Base-by-base conservation (phyloP, 2,329 filamentous ascomycete species). In the Colletotrichum spaethianum region DNA sequence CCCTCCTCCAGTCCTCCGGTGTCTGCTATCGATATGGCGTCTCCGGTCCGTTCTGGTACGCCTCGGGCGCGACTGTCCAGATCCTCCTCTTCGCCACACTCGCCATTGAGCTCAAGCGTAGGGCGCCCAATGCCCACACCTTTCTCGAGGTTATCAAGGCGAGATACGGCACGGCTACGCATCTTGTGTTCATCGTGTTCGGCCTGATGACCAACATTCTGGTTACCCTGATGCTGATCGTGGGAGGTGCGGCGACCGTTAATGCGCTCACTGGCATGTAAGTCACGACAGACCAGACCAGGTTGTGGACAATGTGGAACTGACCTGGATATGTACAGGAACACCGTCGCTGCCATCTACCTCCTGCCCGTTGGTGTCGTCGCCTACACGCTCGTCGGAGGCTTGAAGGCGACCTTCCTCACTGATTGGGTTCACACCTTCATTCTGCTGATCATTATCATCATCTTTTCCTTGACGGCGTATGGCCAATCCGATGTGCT, bases 1-100 rank as follows among this genome's bases (percentile, higher is more conserved):
- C 92, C 0, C 85, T 94, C 18, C 85, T 94, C 5, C 92, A 94
- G 78, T 91, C 88, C 0, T 91, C 92, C 6, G 88, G 90, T n/a
- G 92, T 95, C 26, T 92, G 92, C 73, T 95, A 95, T 80, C 85
- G 88, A 67, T 94, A 94, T 77, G 91, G 89, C 4, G 83, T 92
- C 62, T 84, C 86, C 0, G 88, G 87, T 42, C 80, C 81, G 33
- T 84, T 84, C 66, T 87, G 85, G 85, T 89, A 89, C 77, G 87
- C 85, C 2, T 85, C 82, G 9, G 86, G 90, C 48, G 93, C 93
- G 23, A 93, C 91, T 0, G 92, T 94, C n/a, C 93, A 94, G 78
- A 94, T 96, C 75, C 86, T 96, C 46, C 86, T 96, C 6, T 96
- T 96, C 78, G 93, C 93, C n/a, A 95, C 93, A 0, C 86, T 96